These are phyloP conservation scores for Dothistroma pini DNA, from an alignment of 2,329 filamentous ascomycete species.

Conservation along the genomic window DNA sequence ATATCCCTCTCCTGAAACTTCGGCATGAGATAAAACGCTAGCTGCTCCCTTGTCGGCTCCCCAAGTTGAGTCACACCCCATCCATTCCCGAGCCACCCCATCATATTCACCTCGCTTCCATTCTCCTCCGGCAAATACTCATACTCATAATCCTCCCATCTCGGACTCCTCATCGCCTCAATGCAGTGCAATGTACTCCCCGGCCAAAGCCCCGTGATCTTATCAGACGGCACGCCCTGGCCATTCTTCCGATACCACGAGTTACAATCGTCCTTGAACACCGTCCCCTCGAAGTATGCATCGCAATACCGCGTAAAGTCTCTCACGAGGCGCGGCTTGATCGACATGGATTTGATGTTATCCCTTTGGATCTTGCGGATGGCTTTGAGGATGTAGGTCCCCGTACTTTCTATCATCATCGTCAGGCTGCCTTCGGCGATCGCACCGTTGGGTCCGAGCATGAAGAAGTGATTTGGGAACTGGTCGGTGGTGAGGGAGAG, in stretches of 20 bases:
- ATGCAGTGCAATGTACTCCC: conserved; percentile 51
- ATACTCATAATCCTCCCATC: conserved; percentile 61
- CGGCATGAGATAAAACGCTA: conserved; percentile 43
- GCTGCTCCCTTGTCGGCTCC: conserved; percentile 35
- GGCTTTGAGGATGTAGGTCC: conserved; percentile 44
- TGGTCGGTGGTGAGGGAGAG: conserved; percentile 27
- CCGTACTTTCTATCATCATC: conserved; percentile 21
- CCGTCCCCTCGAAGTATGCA: conserved; percentile 49
- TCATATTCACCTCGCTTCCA: conserved; percentile 45
- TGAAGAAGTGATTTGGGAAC: conserved; percentile 34
- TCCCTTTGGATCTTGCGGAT: conserved; percentile 44
- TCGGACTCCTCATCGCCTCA: conserved; percentile 52
- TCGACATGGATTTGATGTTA: conserved; percentile 37
- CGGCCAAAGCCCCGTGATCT: conserved; percentile 18
- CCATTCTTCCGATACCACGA: conserved; percentile 19
- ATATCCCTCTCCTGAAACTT: conserved; percentile 36
- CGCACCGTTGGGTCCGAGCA: conserved; percentile 23
- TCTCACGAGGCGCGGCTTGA: conserved; percentile 46
- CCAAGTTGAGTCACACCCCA: conserved; percentile 57
- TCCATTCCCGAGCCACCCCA: conserved; percentile 66
- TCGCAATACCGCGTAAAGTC: conserved; percentile 51
- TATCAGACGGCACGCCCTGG: conserved; percentile 37
- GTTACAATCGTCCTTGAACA: conserved; percentile 17
- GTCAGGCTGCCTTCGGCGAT: conserved; percentile 22
- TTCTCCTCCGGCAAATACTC: conserved; percentile 35